Conservation (phyloP, 306 rosid genomes). For the Macrotyloma uniflorum region DNA sequence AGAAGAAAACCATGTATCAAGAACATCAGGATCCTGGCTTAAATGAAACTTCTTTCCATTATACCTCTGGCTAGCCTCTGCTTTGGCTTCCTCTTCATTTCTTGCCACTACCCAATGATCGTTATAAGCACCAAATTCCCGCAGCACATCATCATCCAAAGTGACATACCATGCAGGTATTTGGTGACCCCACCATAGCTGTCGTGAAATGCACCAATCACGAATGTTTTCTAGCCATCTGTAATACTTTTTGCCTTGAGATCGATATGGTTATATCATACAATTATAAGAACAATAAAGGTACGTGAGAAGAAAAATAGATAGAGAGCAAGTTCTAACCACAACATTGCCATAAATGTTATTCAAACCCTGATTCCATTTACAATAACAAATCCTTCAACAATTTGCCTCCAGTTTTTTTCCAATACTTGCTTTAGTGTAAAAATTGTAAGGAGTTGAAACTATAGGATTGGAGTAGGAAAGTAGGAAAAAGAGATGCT, state of each 20-base stretch:
- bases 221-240: constrained; percentile 96
- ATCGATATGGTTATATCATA: background rate
- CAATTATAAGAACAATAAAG: background rate
- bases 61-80: constrained; percentile 59
- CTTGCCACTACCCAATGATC: constrained; percentile 92
- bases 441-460: background rate
- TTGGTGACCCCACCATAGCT: constrained; percentile 99
- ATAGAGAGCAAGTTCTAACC: constrained; percentile 15
- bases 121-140: constrained; percentile 69
- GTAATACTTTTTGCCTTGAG: constrained; percentile 33
- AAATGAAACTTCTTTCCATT: constrained; percentile 69
- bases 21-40: constrained; percentile 89
- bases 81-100: constrained; percentile 73
- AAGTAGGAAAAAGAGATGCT: constrained; percentile 1
- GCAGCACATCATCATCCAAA: constrained; percentile 66
- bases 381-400: background rate
- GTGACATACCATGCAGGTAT: constrained; percentile 93
- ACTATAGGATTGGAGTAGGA: background rate
- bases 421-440: background rate
- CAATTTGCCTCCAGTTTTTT: background rate
- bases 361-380: background rate
- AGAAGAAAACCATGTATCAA: constrained; percentile 98
- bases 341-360: background rate
- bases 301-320: background rate
- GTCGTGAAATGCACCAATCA: constrained; percentile 97